Base-by-base conservation (phyloP, 495 filamentous ascomycete genomes). In the Tetracladium setigerum region DNA sequence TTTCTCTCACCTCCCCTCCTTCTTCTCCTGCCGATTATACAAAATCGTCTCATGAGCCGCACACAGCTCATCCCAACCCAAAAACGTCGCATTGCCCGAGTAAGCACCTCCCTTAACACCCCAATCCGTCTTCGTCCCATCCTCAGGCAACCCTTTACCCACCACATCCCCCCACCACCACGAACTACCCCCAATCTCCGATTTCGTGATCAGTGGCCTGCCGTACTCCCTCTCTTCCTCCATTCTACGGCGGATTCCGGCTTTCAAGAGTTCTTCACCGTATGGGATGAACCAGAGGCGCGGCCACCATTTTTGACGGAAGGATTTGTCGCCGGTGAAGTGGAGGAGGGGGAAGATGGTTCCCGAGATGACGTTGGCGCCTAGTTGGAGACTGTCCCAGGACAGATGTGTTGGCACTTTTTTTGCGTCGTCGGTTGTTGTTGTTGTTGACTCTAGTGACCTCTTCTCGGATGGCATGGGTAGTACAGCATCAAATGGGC, bases 291-390 rank as follows among this genome's bases (percentile, higher is more conserved):
- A 59, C 57, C 57, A 59, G 45, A 59, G 47, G 5, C 41, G 34
- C 16, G 36, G 38, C 41, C 49, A 59, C 46, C 46, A 53, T 22
- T 54, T 35, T 15, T 50, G 37, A 17, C 55, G 24, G 35, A 45
- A 46, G 2, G 39, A 37, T 39, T 59, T 59, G 44, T 53, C 45
- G 13, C 52, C 47, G 12, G 54, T 59, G 24, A 56, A 59, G 41
- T 59, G 57, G 30, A 57, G 34, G 6, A 59, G 17, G 10, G 50
- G 11, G 15, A 44, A 52, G 5, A 49, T 50, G 3, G 50, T 49
- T 16, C 53, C 44, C 0, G 54, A 54, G 37, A 54, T 39, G 27
- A 51, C 34, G 39, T 59, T 59, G 44, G 54, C 45, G 12, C 44
- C 49, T n/a, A 59, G 46, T 16, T 38, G 40, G 13, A 57, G 17